A percentile compares a stretch with the other conserved stretches of the same genome.
phyloP scores from a whole-genome alignment of 768 basidiomycete species.

The Russula brevipes region DNA sequence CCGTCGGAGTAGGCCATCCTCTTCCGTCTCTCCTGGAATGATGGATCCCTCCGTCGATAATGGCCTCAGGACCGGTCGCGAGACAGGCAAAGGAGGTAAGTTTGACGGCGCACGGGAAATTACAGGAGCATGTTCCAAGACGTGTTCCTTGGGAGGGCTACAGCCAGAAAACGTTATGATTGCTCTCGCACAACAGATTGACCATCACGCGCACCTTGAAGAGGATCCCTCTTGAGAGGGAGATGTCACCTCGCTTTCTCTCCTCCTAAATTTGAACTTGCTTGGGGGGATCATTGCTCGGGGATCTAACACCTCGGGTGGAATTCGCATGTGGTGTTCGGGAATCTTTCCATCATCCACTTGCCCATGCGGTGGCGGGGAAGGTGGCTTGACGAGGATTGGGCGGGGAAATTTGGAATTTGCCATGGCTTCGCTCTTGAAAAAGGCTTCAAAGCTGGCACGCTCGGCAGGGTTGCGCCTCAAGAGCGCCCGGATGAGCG shows the following conservation, averaged over 20 bases:
- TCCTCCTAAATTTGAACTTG: conserved; percentile 64
- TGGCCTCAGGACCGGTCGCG: conserved; percentile 23
- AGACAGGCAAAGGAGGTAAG: not conserved
- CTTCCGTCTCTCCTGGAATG: conserved; percentile 80
- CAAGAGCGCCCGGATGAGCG: conserved; percentile 76
- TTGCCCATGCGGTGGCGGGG: conserved; percentile 28
- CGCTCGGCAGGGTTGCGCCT: conserved; percentile 81
- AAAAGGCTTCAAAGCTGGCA: conserved; percentile 89
- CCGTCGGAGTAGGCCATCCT: conserved; percentile 69
- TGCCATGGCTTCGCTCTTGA: conserved; percentile 68
- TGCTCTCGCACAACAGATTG: not conserved
- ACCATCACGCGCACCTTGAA: conserved; percentile 7
- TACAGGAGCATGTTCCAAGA: not conserved
- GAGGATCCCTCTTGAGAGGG: conserved; percentile 9
- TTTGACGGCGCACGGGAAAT: not conserved
- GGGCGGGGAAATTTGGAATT: conserved; percentile 74
- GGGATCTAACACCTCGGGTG: conserved; percentile 75
- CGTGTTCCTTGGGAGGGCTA: conserved; percentile 3
- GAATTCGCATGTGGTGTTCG: conserved; percentile 69
- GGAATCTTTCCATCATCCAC: conserved; percentile 42
- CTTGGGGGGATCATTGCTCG: conserved; percentile 79
- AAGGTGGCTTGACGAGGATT: conserved; percentile 31
- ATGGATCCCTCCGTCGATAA: conserved; percentile 55
- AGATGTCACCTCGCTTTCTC: conserved; percentile 20
- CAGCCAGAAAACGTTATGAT: not conserved